Evolutionary conservation across 345 rosid species (phyloP).

Genomic region (Geranium brycei): DNA sequence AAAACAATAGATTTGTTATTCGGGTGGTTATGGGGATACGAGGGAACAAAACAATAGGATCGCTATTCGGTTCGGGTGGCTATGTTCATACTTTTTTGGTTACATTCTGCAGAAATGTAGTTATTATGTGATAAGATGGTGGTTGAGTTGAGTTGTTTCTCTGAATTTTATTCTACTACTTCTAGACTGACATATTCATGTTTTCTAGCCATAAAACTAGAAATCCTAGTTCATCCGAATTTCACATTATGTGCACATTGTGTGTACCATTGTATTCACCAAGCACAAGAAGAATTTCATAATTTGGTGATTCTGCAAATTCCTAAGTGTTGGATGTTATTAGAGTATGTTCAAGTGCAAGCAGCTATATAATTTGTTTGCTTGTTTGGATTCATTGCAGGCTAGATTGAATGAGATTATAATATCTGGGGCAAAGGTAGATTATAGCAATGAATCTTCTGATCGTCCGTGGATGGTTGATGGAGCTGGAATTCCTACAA

Average conservation of each 20-base stretch:
- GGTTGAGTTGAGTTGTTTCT: not conserved
- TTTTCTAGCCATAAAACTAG: not conserved
- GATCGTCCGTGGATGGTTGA: slow-evolving; percentile 92
- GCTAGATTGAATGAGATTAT: slow-evolving; percentile 84
- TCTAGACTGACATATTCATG: not conserved
- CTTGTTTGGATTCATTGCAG: slow-evolving; percentile 19
- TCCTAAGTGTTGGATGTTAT: too few species aligned
- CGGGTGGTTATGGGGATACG: too few species aligned
- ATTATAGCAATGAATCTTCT: slow-evolving; percentile 31
- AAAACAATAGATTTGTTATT: too few species aligned
- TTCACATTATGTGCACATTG: too few species aligned
- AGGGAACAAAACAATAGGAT: too few species aligned
- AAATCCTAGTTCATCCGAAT: not conserved
- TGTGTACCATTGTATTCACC: not conserved
- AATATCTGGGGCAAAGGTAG: slow-evolving; percentile 41
- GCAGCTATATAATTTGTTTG: not conserved
- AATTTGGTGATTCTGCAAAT: not conserved
- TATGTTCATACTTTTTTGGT: too few species aligned
- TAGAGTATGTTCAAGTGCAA: too few species aligned
- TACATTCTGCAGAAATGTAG: too few species aligned
- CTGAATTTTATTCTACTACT: not conserved
- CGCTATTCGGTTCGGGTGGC: too few species aligned
- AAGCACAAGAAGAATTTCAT: not conserved
- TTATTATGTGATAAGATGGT: not conserved
- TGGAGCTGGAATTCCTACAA: slow-evolving; percentile 87